Conservation (phyloP, 345 rosid species). For the Aquilaria sinensis region DNA sequence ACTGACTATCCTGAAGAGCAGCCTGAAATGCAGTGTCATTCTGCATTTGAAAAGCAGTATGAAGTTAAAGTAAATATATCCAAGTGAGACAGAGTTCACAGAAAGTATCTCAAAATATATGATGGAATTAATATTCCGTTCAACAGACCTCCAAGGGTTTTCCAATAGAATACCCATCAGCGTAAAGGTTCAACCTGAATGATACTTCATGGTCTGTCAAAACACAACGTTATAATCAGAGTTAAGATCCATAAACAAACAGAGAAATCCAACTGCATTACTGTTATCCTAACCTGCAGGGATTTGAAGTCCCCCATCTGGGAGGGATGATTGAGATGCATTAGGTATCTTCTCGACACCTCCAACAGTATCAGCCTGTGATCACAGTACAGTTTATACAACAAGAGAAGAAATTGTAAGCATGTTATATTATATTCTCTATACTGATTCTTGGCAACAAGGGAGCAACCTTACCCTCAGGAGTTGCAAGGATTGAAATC, state of each 20-base stretch:
- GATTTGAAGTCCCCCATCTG: constrained; percentile 20
- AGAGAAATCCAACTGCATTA: background rate
- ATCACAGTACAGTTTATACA: constrained; percentile 20
- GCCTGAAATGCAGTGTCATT: constrained; percentile 37
- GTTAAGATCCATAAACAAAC: constrained; percentile 2
- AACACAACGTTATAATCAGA: constrained; percentile 15
- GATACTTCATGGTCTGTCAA: constrained; percentile 72
- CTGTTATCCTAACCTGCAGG: constrained; percentile 31
- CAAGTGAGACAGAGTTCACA: background rate
- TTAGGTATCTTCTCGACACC: constrained; percentile 23
- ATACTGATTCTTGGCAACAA: too few relatives aligned
- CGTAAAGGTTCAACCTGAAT: constrained; percentile 60
- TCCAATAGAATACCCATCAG: constrained; percentile 71
- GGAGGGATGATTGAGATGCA: constrained; percentile 22
- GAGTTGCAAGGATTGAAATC: too few relatives aligned
- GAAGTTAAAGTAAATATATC: constrained; percentile 11
- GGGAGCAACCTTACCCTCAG: too few relatives aligned
- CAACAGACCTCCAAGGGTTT: constrained; percentile 71
- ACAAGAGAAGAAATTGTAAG: background rate
- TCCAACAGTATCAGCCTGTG: constrained; percentile 33
- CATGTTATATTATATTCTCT: too few relatives aligned
- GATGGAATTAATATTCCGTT: constrained; percentile 7
- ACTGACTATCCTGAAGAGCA: constrained; percentile 52
- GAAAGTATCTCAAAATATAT: background rate
- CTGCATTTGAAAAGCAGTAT: constrained; percentile 23